Percentiles rank a stretch among this genome's conserved stretches.
These are phyloP conservation scores for Melocanna baccifera DNA, from an alignment of 176 grass and related monocot genomes.

Conservation along the genomic window DNA sequence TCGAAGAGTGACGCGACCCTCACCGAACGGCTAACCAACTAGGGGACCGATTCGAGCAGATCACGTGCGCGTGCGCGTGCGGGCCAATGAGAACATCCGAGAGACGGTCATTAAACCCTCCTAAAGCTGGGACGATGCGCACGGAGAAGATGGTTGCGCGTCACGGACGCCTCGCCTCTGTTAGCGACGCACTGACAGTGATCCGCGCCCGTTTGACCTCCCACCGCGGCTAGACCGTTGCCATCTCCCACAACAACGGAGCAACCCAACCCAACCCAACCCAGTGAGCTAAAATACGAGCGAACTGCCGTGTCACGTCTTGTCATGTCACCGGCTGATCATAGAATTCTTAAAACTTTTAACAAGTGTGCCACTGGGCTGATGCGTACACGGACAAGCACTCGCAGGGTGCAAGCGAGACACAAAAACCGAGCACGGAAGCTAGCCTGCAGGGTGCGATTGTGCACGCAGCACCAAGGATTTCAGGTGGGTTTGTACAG, in stretches of 20 bases:
- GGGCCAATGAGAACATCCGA: not conserved
- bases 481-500: not conserved
- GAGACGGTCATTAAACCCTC: constrained; percentile 26
- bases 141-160: constrained; percentile 33
- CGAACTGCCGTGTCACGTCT: not conserved
- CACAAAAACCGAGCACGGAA: not conserved
- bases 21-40: constrained; percentile 17
- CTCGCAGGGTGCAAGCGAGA: not conserved
- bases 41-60: not conserved
- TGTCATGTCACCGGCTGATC: not conserved
- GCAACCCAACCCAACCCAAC: not conserved
- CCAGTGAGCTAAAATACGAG: not conserved
- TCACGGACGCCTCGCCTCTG: constrained; percentile 52
- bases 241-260: constrained; percentile 29
- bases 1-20: not conserved
- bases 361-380: not conserved
- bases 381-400: not conserved
- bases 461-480: not conserved
- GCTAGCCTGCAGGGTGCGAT: not conserved
- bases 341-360: not conserved
- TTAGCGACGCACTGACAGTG: constrained; percentile 22
- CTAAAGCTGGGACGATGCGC: constrained; percentile 23
- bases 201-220: constrained; percentile 36
- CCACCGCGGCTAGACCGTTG: not conserved
- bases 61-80: constrained; percentile 24